Evolutionary conservation across 2,329 filamentous ascomycete species (phyloP), one percentile per base, ranked within the genome.

Genomic region (Cercospora sojina): DNA sequence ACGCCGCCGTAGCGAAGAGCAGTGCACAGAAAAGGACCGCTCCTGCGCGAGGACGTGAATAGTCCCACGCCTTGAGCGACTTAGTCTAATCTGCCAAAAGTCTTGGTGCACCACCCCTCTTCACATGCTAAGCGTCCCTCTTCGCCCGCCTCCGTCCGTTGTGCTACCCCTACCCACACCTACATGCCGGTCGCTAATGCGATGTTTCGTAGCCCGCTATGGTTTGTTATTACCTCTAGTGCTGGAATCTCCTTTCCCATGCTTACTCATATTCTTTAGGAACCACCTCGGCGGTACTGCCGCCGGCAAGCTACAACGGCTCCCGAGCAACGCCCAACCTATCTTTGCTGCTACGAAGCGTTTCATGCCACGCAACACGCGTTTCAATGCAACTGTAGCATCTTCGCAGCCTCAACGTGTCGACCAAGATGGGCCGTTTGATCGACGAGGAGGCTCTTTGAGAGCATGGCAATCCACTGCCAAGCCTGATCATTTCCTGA

Each of bases 401-500:
- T 27, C 51, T 12, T 23, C 49, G 3, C 49, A 16, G 20, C 27
- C 31, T 55, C 29, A 38, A 9, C 60, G 49, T 18, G 18, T 68
- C 13, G 64, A 58, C 27, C 70, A 70, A 56, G 65, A 71, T 59
- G 61, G 51, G 41, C 70, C 68, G 20, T 66, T 65, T 13, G 68
- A 70, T 56, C 64, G 63, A n/a, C 43, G 57, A 32, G 68, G 61
- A 18, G 59, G 64, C 61, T 66, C 67, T 29, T 58, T 59, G 0
- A 65, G 65, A 59, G 68, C 64, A 6, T 70, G 65, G 32, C 58
- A 64, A 25, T 53, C 60, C 6, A 64, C 68, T 35, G 63, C 68
- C 23, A 67, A 67, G 32, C 68, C 67, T n/a, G 69, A 71, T 23
- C 59, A 64, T 47, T 41, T 68, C 25, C 55, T 66, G 63, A 68